Evolutionary conservation across 805 yeast species (phyloP).

Genomic region (Saccharomyces kudriavzevii): DNA sequence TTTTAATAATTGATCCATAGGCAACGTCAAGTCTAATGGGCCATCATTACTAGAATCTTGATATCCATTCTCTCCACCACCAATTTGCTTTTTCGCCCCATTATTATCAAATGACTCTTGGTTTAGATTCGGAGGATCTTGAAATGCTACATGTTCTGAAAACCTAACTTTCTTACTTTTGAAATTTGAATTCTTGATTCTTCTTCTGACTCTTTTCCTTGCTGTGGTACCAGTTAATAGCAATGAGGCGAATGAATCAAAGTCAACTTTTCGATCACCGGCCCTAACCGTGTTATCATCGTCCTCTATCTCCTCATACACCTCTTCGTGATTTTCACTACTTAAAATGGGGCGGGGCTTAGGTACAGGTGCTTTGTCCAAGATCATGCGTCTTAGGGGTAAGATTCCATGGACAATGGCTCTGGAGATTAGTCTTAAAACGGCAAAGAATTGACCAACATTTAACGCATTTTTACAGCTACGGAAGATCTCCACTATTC

Average conservation of each 20-base stretch:
- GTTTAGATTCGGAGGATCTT: slow-evolving; percentile 17
- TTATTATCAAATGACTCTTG: neutral
- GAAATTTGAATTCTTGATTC: slow-evolving; percentile 27
- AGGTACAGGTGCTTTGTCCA: slow-evolving; percentile 57
- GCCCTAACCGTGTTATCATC: slow-evolving; percentile 14
- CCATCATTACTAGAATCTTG: slow-evolving; percentile 14
- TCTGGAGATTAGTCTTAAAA: slow-evolving; percentile 72
- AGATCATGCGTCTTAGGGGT: slow-evolving; percentile 49
- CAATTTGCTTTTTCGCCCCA: slow-evolving; percentile 4
- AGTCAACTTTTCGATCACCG: slow-evolving; percentile 44
- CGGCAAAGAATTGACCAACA: slow-evolving; percentile 86
- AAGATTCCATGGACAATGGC: slow-evolving; percentile 41
- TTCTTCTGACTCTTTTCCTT: slow-evolving; percentile 30
- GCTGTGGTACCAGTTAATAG: slow-evolving; percentile 76
- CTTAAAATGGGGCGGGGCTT: slow-evolving; percentile 72
- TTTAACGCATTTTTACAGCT: slow-evolving; percentile 53
- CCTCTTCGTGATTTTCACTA: slow-evolving; percentile 45
- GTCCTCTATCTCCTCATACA: slow-evolving; percentile 34
- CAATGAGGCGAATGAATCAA: slow-evolving; percentile 80
- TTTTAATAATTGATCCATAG: slow-evolving; percentile 66
- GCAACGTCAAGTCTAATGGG: slow-evolving; percentile 52
- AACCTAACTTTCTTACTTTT: slow-evolving; percentile 61
- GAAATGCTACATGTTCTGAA: slow-evolving; percentile 50
- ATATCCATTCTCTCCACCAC: slow-evolving; percentile 13
- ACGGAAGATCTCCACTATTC: slow-evolving; percentile 45